Conservation (phyloP, 495 filamentous ascomycete genomes). For the Parathielavia appendiculata region DNA sequence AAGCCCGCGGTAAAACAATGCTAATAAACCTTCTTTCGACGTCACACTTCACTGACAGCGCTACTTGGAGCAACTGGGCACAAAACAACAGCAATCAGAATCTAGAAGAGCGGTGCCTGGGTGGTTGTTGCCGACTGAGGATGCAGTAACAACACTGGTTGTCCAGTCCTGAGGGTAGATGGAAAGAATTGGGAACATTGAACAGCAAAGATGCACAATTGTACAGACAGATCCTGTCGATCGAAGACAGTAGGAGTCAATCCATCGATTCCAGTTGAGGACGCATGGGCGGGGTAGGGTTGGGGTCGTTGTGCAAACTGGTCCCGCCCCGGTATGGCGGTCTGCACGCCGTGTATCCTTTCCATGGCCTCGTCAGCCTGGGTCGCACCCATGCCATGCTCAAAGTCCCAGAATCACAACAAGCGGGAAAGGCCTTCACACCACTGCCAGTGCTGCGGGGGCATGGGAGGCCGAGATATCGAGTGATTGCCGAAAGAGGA, state of each 20-base stretch:
- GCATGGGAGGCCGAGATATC: not conserved
- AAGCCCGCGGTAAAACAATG: not conserved
- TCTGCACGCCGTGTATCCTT: not conserved
- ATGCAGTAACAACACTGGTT: not conserved
- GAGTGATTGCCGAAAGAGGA: constrained; percentile 18
- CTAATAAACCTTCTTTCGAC: constrained; percentile 24
- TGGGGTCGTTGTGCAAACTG: not conserved
- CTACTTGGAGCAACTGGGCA: not conserved
- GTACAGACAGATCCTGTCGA: not conserved
- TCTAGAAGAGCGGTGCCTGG: not conserved
- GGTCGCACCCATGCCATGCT: too few species aligned
- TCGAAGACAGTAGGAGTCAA: not conserved
- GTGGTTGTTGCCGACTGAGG: not conserved
- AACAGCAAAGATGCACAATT: not conserved
- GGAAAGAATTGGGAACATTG: not conserved
- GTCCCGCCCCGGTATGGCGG: not conserved
- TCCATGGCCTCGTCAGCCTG: constrained; percentile 15
- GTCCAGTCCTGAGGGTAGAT: not conserved
- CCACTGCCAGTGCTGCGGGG: not conserved
- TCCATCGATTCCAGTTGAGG: not conserved
- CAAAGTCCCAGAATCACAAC: not conserved
- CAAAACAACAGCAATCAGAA: not conserved
- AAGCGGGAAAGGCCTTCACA: not conserved
- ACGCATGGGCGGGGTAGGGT: constrained; percentile 1
- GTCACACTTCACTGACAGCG: not conserved